A percentile compares a stretch with the other conserved stretches of the same genome.
phyloP scores from a whole-genome alignment of 768 basidiomycete genomes.

The Sistotremastrum niveocremeum region DNA sequence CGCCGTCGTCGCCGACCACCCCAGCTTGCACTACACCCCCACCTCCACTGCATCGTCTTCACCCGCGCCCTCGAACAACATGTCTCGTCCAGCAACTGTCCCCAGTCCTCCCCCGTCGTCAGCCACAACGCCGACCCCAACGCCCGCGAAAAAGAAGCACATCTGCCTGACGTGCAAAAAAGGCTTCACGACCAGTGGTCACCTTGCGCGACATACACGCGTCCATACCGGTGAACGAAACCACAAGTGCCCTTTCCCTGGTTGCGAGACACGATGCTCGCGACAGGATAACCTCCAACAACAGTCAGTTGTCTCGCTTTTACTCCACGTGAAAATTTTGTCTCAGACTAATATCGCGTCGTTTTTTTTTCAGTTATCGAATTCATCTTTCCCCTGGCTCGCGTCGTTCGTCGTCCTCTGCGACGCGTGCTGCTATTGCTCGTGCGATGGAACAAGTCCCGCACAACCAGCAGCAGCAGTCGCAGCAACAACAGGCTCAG shows the following conservation, averaged over 20 bases:
- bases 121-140: no score
- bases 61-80: no score
- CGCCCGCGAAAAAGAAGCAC: slow-evolving; percentile 18
- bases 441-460: slow-evolving; percentile 18
- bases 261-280: slow-evolving; percentile 83
- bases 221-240: slow-evolving; percentile 89
- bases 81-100: no score
- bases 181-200: slow-evolving; percentile 79
- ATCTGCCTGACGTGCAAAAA: slow-evolving; percentile 62
- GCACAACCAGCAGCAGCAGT: no score
- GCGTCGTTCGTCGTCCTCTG: slow-evolving; percentile 42
- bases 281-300: slow-evolving; percentile 78
- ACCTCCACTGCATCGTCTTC: no score
- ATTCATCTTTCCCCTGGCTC: slow-evolving; percentile 76
- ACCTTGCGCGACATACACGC: slow-evolving; percentile 76
- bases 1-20: no score
- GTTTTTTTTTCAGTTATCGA: slow-evolving; percentile 39
- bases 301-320: slow-evolving; percentile 26
- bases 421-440: slow-evolving; percentile 43
- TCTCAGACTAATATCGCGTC: no score
- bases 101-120: no score
- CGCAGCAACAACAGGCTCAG: no score
- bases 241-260: slow-evolving; percentile 91
- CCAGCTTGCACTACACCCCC: no score
- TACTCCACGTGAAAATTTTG: no score